phyloP scores from a whole-genome alignment of 148 eudicot species.

The Talinum fruticosum region DNA sequence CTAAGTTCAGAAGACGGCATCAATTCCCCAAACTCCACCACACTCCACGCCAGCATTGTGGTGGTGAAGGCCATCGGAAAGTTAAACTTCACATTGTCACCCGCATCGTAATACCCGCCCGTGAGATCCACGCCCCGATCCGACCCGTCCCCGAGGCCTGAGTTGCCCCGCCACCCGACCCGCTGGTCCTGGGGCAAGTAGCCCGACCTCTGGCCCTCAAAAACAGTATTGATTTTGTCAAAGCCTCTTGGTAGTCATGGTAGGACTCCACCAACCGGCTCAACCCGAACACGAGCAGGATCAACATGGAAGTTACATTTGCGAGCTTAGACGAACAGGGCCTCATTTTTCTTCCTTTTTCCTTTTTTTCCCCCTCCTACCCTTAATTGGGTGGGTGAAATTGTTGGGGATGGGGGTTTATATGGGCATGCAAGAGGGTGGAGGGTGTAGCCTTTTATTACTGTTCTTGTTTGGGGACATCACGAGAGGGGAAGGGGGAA shows the following conservation, averaged over 20 bases:
- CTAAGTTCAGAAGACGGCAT: conserved; percentile 67
- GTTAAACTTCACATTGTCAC: conserved; percentile 86
- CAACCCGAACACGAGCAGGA: conserved; percentile 1
- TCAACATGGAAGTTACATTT: neutral
- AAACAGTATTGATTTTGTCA: conserved; percentile 68
- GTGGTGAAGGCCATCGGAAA: conserved; percentile 96
- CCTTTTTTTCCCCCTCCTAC: no score
- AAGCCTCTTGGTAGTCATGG: conserved; percentile 65
- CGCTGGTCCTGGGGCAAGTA: conserved; percentile 65
- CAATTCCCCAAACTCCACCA: conserved; percentile 67
- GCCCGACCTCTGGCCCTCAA: conserved; percentile 91
- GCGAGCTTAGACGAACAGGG: neutral
- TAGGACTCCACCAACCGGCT: conserved; percentile 18
- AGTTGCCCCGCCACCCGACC: conserved; percentile 51
- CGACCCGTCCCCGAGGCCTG: conserved; percentile 66
- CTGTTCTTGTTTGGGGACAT: conserved; percentile 10
- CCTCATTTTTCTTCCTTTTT: conserved; percentile 11
- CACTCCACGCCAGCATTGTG: conserved; percentile 95
- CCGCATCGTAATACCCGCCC: conserved; percentile 92
- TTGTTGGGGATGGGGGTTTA: conserved; percentile 13
- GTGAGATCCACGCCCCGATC: conserved; percentile 45
- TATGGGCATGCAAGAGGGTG: conserved; percentile 22
- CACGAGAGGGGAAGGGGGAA: conserved; percentile 25
- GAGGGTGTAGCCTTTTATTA: neutral
- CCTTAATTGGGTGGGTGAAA: neutral